Evolutionary conservation across 1,139 yeast genomes (phyloP), one percentile per base, ranked within the genome.

Genomic region (Geotrichum australiense): DNA sequence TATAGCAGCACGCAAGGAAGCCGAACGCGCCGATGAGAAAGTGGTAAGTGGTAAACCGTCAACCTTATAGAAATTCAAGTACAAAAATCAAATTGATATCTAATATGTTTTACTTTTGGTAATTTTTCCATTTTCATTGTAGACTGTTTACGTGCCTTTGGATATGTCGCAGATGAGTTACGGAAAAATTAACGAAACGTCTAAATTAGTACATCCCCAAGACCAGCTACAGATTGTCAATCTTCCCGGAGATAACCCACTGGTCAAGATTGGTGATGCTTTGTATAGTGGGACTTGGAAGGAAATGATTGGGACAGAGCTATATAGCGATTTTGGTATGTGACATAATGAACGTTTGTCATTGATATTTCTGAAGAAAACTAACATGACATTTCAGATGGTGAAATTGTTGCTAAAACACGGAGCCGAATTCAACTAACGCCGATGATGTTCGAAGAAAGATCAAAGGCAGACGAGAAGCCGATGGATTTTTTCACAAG

Each of bases 271-370:
- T 7, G 78, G 78, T 30, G 69, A 72, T 41, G 66, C 65, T 14
- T 65, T 85, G 2, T 84, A 78, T 57, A 77, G 78, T 56, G 93
- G 95, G 1, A 66, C 70, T 28, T 91, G 97, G 96, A 70, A 73
- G 37, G 74, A 74, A 46, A 63, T 85, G 10, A 79, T 85, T 1
- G 98, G 98, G 0, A 82, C 94, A 0, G 96, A 89, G 54, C 63
- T 91, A 47, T 43, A 74, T 39, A 54, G 63, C 11, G 48, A 52
- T 16, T 37, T 35, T 33, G 43, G 47, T 45, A 36, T 28, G 47
- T 38, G n/a, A 24, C 10, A 14, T 8, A 12, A 11, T 33, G 19
- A 11, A 14, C 14, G 10, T 24, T 24, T 23, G 11, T 23, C 11
- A 4, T 30, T n/a, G 21, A 26, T 25, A 5, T n/a, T 32, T 23